Evolutionary conservation across 2,329 filamentous ascomycete species (phyloP), one percentile per base, ranked within the genome.

Genomic region (Fusarium odoratissimum): DNA sequence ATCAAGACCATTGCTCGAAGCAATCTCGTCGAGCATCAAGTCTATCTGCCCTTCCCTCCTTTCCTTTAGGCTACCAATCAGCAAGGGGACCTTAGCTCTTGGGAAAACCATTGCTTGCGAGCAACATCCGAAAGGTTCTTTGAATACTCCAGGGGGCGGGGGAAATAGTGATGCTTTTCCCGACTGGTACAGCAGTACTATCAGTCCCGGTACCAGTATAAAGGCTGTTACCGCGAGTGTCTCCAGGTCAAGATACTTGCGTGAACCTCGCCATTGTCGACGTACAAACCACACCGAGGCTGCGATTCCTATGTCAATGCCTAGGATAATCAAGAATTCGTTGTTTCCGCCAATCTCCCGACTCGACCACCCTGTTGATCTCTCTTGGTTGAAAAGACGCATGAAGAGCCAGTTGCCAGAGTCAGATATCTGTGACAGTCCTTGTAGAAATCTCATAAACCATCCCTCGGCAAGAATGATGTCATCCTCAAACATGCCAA

Each of bases 41-140:
- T 69, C 65, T 17, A 69, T 55, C 21, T 69, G 67, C 4, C 65
- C 67, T 13, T 56, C 40, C 23, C 21, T 45, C 41, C n/a, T 59
- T 8, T 31, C 35, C 13, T 16, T 23, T 4, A 69, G 28, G 10
- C 19, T 17, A 11, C 45, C 41, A 9, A 69, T 14, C 12, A 69
- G 11, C 13, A 52, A 40, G 3, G 59, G 65, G 1, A 69, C 45
- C n/a, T 64, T 37, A 19, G 21, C 12, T 8, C 67, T 33, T 0
- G 67, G 65, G 9, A 55, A 69, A 4, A 69, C 23, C 67, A 69
- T 69, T 13, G 67, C 67, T 16, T 69, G 67, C 28, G 65, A 69
- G 38, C 65, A 69, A 7, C 67, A 69, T 1, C 67, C 67, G 11
- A 69, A 69, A 9, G 65, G 59, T 6, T 69, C 65, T 28, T 69